phyloP scores from a whole-genome alignment of 164 flowering plant species.

The Brasenia schreberi region DNA sequence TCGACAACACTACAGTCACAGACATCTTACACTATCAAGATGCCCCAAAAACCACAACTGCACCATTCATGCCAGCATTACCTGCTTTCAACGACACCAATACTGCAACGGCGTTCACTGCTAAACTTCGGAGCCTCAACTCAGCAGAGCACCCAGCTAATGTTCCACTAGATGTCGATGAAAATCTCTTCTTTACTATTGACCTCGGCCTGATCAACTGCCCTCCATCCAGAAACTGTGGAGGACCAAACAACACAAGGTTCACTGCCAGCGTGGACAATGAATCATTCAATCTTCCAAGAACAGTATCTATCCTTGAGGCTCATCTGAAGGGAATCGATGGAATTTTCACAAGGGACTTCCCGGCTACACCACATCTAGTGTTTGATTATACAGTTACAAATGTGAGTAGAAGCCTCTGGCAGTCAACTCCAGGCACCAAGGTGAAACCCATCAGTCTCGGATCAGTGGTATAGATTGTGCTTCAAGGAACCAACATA shows the following conservation, averaged over 20 bases:
- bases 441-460: slow-evolving; percentile 46
- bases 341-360: slow-evolving; percentile 58
- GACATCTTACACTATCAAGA: slow-evolving; percentile 63
- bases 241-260: slow-evolving; percentile 86
- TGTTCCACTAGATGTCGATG: slow-evolving; percentile 45
- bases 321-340: slow-evolving; percentile 23
- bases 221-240: slow-evolving; percentile 40
- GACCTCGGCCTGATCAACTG: slow-evolving; percentile 69
- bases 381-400: slow-evolving; percentile 52
- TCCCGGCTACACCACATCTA: slow-evolving; percentile 58
- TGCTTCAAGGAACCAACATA: slow-evolving; percentile 65
- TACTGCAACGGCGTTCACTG: slow-evolving; percentile 45
- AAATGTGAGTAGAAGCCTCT: slow-evolving; percentile 59
- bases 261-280: slow-evolving; percentile 94
- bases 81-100: slow-evolving; percentile 69
- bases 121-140: slow-evolving; percentile 22
- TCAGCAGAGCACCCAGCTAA: slow-evolving; percentile 4
- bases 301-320: slow-evolving; percentile 55
- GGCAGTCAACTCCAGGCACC: slow-evolving; percentile 50
- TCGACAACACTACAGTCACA: slow-evolving; percentile 88
- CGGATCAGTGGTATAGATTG: slow-evolving; percentile 52
- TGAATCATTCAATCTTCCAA: slow-evolving; percentile 60
- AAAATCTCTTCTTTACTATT: slow-evolving; percentile 57
- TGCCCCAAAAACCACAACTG: slow-evolving; percentile 10
- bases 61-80: slow-evolving; percentile 36